These are phyloP conservation scores for Nitzschia inconspicua DNA, from an alignment of 108 stramenopile genomes.

Conservation along the genomic window DNA sequence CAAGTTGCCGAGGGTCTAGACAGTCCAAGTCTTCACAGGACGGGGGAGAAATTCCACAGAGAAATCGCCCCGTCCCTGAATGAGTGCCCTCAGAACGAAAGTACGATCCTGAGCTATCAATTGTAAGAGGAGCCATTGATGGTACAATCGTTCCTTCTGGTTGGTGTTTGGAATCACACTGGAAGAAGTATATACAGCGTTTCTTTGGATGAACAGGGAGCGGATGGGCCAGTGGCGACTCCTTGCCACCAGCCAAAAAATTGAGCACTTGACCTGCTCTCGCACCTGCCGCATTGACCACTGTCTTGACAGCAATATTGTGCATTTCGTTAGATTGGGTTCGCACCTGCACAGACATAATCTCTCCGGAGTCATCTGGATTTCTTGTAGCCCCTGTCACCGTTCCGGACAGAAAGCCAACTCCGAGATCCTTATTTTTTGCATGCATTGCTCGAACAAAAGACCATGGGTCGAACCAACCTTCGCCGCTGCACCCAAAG, in stretches of 20 bases:
- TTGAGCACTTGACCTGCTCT: constrained; percentile 42
- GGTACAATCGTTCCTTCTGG: constrained; percentile 27
- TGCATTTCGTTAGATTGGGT: constrained; percentile 1
- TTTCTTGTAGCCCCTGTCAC: constrained; percentile 22
- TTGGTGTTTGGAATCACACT: constrained; percentile 33
- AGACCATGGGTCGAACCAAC: constrained; percentile 80
- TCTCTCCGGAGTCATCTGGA: constrained; percentile 20
- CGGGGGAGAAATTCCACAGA: constrained; percentile 71
- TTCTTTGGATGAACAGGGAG: constrained; percentile 70
- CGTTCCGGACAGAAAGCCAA: constrained; percentile 35
- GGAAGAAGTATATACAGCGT: constrained; percentile 67
- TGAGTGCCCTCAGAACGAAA: constrained; percentile 60
- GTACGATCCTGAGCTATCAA: constrained; percentile 61
- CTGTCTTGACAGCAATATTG: constrained; percentile 38
- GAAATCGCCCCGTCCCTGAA: constrained; percentile 44
- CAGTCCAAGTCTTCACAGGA: constrained; percentile 42
- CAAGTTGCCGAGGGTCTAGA: constrained; percentile 13
- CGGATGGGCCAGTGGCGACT: constrained; percentile 19
- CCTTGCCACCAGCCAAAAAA: constrained; percentile 3
- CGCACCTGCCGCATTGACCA: constrained; percentile 72
- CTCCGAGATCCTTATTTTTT: constrained; percentile 45
- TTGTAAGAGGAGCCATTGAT: constrained; percentile 60
- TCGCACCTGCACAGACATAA: constrained; percentile 36
- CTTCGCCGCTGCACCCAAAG: constrained; percentile 54
- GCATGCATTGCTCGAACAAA: constrained; percentile 40